phyloP scores from a whole-genome alignment of 176 grass and related monocot genomes.

The Echinochloa phyllopogon region DNA sequence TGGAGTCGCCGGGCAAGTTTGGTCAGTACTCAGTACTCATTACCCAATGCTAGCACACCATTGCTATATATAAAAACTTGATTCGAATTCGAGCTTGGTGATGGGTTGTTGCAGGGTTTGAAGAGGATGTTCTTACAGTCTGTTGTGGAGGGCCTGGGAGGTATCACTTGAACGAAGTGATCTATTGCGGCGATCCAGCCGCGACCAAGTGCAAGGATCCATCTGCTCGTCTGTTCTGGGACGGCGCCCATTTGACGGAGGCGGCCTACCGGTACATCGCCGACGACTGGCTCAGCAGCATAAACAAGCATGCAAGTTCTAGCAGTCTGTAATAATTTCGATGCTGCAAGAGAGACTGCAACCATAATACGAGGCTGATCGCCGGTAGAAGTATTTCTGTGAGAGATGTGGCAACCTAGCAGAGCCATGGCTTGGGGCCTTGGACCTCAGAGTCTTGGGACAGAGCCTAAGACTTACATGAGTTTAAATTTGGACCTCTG shows the following conservation, averaged over 20 bases:
- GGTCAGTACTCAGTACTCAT: conserved; percentile 46
- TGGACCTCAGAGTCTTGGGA: too few relatives aligned
- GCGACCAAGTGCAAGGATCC: conserved; percentile 9
- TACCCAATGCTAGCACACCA: too few relatives aligned
- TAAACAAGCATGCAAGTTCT: neutral
- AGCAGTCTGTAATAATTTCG: neutral
- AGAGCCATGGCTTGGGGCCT: too few relatives aligned
- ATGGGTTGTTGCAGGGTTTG: conserved; percentile 25
- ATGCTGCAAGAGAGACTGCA: too few relatives aligned
- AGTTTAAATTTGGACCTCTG: too few relatives aligned
- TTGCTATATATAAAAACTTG: neutral
- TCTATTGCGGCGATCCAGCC: conserved; percentile 1
- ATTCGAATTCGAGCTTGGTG: neutral
- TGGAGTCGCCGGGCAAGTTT: conserved; percentile 45
- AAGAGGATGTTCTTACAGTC: conserved; percentile 18
- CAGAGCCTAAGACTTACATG: too few relatives aligned
- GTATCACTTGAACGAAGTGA: neutral
- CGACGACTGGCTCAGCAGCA: conserved; percentile 17
- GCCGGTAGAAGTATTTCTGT: too few relatives aligned
- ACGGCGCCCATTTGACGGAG: conserved; percentile 37
- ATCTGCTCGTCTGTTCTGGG: conserved; percentile 43
- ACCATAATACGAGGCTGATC: too few relatives aligned
- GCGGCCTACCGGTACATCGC: conserved; percentile 35
- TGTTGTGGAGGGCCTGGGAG: conserved; percentile 44
- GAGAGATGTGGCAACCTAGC: too few relatives aligned